Base-by-base conservation (phyloP, 352 stramenopile species). In the Phytophthora ohioensis region DNA sequence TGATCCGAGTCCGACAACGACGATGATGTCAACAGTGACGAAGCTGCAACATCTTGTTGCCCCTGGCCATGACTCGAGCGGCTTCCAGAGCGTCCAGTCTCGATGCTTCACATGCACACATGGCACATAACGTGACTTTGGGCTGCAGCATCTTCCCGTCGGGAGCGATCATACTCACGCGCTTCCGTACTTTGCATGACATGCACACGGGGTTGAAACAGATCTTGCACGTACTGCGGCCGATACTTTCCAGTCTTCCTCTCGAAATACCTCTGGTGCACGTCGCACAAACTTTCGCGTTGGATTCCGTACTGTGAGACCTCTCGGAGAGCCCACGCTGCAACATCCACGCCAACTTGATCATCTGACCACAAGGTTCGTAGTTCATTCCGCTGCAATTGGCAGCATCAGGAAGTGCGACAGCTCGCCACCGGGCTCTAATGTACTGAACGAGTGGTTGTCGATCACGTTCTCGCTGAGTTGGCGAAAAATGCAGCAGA, bases 401-500 rank as follows among this genome's bases (percentile, higher is more conserved):
- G 52, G 59, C 11, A 67, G 53, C 36, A 47, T 45, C 6, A 64
- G 7, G 48, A 64, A 64, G 32, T 34, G 57, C 2, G 12, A 9
- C 7, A 64, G 36, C 2, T 56, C 48, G 3, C 57, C 57, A 38
- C 57, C 45, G 31, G 57, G 45, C 30, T 47, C 57, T 6, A 56
- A 31, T 10, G 57, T 64, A 10, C 57, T 48, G 12, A 38, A 47
- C 8, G 57, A 48, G 21, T 56, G 49, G n/a, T 45, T 43, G 11
- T 70, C 46, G 17, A 70, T 64, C 6, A 27, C 41, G 39, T 64
- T 75, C 30, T 82, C 67, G 5, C 62, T 67, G 11, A 67, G 54
- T 54, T 90, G 82, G 2, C 78, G 71, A 57, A 84, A 88, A 36
- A 86, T 55, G 31, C 60, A 80, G 59, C 78, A 85, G 31, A 84